These are phyloP conservation scores for Pseudoneurospora amorphoporcata DNA, from an alignment of 495 filamentous ascomycete species.

Conservation along the genomic window DNA sequence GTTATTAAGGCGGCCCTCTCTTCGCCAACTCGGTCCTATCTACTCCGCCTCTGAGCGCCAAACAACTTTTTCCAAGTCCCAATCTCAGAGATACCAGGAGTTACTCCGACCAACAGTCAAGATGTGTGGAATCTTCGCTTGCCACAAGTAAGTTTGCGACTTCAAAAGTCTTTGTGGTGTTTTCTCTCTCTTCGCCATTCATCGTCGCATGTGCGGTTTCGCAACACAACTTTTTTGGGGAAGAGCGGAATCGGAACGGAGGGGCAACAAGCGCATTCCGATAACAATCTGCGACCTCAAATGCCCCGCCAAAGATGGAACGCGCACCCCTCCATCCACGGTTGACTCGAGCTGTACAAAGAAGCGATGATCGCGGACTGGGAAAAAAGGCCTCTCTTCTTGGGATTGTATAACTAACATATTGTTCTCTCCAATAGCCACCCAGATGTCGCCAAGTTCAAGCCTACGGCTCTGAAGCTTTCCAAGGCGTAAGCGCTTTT, in stretches of 20 bases:
- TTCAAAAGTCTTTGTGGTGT: constrained; percentile 1
- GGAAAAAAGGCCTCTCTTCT: not conserved
- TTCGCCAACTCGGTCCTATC: constrained; percentile 12
- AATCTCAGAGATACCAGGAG: not conserved
- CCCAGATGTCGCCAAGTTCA: constrained; percentile 92
- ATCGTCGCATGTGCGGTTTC: constrained; percentile 1
- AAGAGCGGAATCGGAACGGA: constrained; percentile 14
- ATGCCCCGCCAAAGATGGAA: constrained; percentile 9
- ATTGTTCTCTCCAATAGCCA: constrained; percentile 47
- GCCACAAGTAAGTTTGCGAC: constrained; percentile 60
- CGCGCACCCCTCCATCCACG: not conserved
- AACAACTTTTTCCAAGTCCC: constrained; percentile 6
- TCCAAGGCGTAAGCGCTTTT: constrained; percentile 70
- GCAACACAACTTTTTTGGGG: constrained; percentile 3
- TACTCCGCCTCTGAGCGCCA: constrained; percentile 17
- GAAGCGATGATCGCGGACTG: not conserved
- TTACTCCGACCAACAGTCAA: constrained; percentile 13
- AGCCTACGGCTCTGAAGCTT: constrained; percentile 90
- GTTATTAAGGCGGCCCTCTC: constrained; percentile 16
- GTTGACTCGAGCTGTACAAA: not conserved
- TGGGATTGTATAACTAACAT: constrained; percentile 4
- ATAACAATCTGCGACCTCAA: not conserved
- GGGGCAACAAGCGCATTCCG: constrained; percentile 14
- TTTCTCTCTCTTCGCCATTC: not conserved
- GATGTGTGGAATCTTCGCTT: constrained; percentile 87